Evolutionary conservation across 768 basidiomycete species (phyloP).

Genomic region (Collybia mongolica): DNA sequence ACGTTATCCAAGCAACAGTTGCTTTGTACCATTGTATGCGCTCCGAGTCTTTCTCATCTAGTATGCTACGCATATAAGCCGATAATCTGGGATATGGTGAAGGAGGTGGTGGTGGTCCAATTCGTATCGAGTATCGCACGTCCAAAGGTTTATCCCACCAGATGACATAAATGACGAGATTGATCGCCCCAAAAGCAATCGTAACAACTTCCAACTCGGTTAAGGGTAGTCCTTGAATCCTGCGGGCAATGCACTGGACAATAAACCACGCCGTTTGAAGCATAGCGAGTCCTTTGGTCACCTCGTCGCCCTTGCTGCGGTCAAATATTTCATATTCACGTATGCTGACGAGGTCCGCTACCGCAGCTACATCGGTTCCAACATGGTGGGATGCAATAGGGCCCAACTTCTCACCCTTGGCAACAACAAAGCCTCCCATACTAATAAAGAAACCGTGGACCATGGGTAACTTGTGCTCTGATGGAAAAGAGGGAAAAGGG

Average conservation of each 20-base stretch:
- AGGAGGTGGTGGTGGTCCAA: no score
- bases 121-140: constrained; percentile 14
- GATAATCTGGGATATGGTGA: no score
- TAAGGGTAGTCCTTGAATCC: constrained; percentile 16
- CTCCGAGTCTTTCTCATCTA: not conserved
- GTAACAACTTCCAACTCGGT: constrained; percentile 30
- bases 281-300: constrained; percentile 22
- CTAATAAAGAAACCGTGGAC: not conserved
- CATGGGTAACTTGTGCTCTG: not conserved
- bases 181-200: constrained; percentile 23
- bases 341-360: constrained; percentile 1
- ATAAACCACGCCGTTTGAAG: constrained; percentile 29
- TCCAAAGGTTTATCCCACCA: constrained; percentile 37
- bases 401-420: not conserved
- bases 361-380: not conserved
- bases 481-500: no score
- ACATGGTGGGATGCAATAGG: constrained; percentile 1
- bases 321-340: constrained; percentile 21
- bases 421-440: not conserved
- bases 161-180: constrained; percentile 23
- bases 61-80: no score
- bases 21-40: not conserved
- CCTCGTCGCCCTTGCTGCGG: constrained; percentile 22
- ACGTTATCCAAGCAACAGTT: not conserved
- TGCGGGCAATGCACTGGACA: constrained; percentile 23